These are phyloP conservation scores for Limnomonas spitsbergensis DNA, from an alignment of 139 green algal genomes.

Conservation along the genomic window DNA sequence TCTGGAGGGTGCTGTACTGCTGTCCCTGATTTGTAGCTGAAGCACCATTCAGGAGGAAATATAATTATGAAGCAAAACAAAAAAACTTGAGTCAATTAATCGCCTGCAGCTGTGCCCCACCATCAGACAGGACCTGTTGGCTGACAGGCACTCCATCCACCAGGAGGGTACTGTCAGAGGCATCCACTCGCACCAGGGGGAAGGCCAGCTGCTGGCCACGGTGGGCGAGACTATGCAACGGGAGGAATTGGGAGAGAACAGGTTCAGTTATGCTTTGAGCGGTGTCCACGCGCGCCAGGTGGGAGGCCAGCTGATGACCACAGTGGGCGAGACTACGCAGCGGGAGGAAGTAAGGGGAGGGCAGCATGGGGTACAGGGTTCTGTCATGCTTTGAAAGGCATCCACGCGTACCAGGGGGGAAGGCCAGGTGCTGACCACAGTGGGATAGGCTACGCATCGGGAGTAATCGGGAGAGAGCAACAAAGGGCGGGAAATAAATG, in stretches of 20 bases:
- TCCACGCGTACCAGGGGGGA: no score
- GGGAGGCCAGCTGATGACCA: not conserved
- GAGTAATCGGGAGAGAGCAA: no score
- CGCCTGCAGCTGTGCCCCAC: no score
- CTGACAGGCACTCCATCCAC: constrained; percentile 6
- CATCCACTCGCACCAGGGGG: not conserved
- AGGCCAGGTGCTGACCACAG: no score
- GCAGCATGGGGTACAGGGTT: not conserved
- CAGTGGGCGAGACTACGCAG: not conserved
- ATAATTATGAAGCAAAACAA: no score
- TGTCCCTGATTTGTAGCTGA: no score
- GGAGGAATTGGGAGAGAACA: not conserved
- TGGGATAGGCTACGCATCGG: no score
- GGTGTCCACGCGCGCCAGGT: not conserved
- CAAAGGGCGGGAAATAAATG: no score
- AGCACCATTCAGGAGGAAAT: no score
- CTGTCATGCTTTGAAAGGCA: not conserved
- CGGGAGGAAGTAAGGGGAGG: not conserved
- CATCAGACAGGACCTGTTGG: no score
- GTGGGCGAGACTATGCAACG: not conserved
- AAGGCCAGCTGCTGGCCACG: not conserved
- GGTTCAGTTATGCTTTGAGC: not conserved
- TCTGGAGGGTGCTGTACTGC: no score
- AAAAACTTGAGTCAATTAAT: no score
- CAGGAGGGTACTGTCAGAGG: not conserved